These are phyloP conservation scores for Phytophthora capsici DNA, from an alignment of 352 stramenopile genomes.

Conservation along the genomic window DNA sequence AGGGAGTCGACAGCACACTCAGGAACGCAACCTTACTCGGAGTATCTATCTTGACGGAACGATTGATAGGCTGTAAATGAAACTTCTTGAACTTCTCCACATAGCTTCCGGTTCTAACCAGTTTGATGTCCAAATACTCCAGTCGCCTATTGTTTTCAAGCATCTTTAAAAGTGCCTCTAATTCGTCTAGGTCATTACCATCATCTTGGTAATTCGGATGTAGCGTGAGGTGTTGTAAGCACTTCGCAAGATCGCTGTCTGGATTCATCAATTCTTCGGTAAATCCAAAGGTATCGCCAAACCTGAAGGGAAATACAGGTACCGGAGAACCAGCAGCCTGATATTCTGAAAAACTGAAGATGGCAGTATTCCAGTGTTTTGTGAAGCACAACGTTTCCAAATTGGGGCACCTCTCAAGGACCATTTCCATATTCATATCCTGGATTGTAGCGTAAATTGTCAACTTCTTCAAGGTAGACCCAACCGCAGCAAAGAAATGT, in stretches of 20 bases:
- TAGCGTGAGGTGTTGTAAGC: background rate
- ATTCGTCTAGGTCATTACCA: too few relatives aligned
- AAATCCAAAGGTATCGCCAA: background rate
- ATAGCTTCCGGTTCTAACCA: background rate
- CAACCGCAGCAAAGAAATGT: background rate
- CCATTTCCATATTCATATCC: background rate
- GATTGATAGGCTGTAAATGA: background rate
- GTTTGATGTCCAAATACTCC: too few relatives aligned
- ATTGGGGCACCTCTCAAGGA: background rate
- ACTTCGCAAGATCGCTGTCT: background rate
- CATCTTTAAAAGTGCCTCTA: too few relatives aligned
- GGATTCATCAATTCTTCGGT: background rate
- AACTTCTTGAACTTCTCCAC: background rate
- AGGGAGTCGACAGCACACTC: background rate
- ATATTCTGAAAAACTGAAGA: background rate
- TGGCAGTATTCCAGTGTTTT: background rate
- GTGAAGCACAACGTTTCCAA: background rate
- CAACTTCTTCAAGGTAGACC: background rate
- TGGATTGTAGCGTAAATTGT: background rate
- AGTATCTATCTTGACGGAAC: background rate
- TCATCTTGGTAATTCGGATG: background rate
- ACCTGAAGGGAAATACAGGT: background rate
- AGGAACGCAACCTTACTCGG: background rate
- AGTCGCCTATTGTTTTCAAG: too few relatives aligned
- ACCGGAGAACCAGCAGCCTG: background rate